These are phyloP conservation scores for Boletus subcaerulescens DNA, from an alignment of 768 basidiomycete genomes.

Conservation along the genomic window DNA sequence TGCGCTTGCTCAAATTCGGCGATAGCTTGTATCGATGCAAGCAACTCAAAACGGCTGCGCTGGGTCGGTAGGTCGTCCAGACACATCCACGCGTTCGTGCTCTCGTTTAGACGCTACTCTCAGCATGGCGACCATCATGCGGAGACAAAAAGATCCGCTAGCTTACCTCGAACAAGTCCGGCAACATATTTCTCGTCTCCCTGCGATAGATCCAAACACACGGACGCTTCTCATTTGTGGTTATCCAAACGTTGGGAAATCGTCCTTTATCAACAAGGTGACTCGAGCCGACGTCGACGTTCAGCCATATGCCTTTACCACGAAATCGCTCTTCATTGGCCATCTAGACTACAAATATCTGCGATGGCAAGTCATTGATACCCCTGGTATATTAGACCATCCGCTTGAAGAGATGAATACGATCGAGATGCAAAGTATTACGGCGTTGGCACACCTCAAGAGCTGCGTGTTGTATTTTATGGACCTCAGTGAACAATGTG, in stretches of 20 bases:
- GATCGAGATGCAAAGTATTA: constrained; percentile 99
- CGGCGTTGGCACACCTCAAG: constrained; percentile 94
- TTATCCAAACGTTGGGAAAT: constrained; percentile 99
- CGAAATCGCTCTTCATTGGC: constrained; percentile 96
- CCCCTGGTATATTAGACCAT: constrained; percentile 96
- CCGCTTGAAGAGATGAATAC: constrained; percentile 99
- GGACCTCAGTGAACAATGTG: constrained; percentile 98
- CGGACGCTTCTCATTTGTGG: constrained; percentile 97
- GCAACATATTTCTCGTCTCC: constrained; percentile 98
- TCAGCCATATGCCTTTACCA: constrained; percentile 99
- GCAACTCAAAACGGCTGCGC: constrained; percentile 94
- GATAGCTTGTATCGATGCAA: constrained; percentile 98
- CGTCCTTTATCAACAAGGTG: constrained; percentile 99
- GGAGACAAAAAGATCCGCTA: constrained; percentile 95
- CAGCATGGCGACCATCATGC: constrained; percentile 99
- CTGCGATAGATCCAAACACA: constrained; percentile 97
- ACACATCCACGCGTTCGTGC: not conserved
- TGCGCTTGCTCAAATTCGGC: constrained; percentile 94
- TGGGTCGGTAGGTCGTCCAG: constrained; percentile 74
- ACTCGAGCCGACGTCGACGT: constrained; percentile 99
- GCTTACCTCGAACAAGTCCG: constrained; percentile 99
- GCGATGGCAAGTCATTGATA: constrained; percentile 99
- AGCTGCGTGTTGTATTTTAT: constrained; percentile 96
- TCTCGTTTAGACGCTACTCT: not conserved
- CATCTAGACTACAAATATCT: constrained; percentile 99